Base-by-base conservation (phyloP, 2,329 filamentous ascomycete genomes). In the Diaporthe vaccinii region DNA sequence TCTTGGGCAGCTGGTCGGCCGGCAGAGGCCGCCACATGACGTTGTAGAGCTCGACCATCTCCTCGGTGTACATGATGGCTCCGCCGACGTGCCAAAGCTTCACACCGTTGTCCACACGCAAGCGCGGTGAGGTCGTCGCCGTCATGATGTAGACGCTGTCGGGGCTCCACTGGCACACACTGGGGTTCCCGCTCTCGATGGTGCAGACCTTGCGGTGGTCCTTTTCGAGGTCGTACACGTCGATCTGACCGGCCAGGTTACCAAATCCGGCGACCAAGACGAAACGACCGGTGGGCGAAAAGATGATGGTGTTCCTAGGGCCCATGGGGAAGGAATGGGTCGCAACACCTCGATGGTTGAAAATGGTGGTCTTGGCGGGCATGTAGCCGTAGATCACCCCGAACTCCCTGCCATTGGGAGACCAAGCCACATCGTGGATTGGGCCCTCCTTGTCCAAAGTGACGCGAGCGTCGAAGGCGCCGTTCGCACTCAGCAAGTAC, bases 341-440 rank as follows among this genome's bases (percentile, higher is more conserved):
- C 28, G 93, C 89, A 75, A 95, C 90, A 77, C 94, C 97, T 78
- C 95, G 93, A 80, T 93, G 91, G 84, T 98, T 98, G 91, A 98
- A 99, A 79, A 99, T 97, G 79, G 96, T 98, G 4, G 96, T 97
- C 89, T 98, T 98, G 74, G 97, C 95, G n/a, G 97, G 97, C 95
- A 98, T 98, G 85, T 95, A 98, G 77, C 97, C 97, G 83, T 99
- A 99, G 22, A 98, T 93, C 44, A 99, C 97, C 82, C 95, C 96
- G 82, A 99, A 99, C 85, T 98, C 96, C 87, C 95, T 97, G 80
- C 95, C 97, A 85, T 97, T 98, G 65, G 97, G 96, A 61, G 95
- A 98, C 78, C 80, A 81, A 17, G 81, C 81, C 7, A 88, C 86
- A 75, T 89, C 84, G 15, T 87, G 82, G 4, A 80, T 87, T 6